A percentile compares a stretch with the other conserved stretches of the same genome.
These are phyloP conservation scores for Alternaria sp. DNA, from an alignment of 2,329 filamentous ascomycete genomes.

Conservation along the genomic window DNA sequence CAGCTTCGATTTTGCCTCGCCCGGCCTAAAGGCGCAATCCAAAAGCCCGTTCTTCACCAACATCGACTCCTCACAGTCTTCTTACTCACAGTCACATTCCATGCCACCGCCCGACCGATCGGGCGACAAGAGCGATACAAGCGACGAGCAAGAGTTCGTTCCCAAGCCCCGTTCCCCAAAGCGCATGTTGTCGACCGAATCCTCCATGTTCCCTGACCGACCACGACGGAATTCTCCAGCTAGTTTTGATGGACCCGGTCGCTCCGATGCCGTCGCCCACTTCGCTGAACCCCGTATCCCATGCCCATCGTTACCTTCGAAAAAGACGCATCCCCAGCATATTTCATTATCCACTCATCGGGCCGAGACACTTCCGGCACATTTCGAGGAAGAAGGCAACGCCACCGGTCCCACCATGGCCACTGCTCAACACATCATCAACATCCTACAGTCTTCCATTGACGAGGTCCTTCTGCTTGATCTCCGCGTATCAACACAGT, in stretches of 20 bases:
- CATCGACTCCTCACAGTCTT: slow-evolving; percentile 41
- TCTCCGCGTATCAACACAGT: slow-evolving; percentile 85
- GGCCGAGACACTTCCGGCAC: slow-evolving; percentile 58
- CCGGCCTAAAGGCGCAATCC: slow-evolving; percentile 37
- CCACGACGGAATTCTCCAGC: slow-evolving; percentile 60
- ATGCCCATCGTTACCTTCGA: slow-evolving; percentile 46
- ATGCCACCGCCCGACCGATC: slow-evolving; percentile 31
- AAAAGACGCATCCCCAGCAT: slow-evolving; percentile 25
- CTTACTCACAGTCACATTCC: slow-evolving; percentile 42
- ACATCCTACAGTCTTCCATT: slow-evolving; percentile 57
- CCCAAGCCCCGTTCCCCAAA: slow-evolving; percentile 57
- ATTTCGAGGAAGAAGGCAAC: slow-evolving; percentile 34
- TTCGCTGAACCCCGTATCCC: slow-evolving; percentile 45
- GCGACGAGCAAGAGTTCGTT: slow-evolving; percentile 31
- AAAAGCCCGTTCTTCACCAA: slow-evolving; percentile 38
- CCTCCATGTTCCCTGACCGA: slow-evolving; percentile 52
- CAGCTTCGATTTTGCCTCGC: slow-evolving; percentile 54
- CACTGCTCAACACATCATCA: slow-evolving; percentile 59
- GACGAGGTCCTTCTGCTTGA: slow-evolving; percentile 77
- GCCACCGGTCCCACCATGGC: slow-evolving; percentile 53
- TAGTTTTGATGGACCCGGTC: slow-evolving; percentile 51
- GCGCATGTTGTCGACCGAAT: slow-evolving; percentile 58
- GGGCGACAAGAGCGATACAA: slow-evolving; percentile 24
- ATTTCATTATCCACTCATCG: slow-evolving; percentile 43
- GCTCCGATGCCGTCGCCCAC: slow-evolving; percentile 47